Evolutionary conservation across 108 stramenopile species (phyloP), one percentile per base, ranked within the genome.

Genomic region (Cyclostephanos tholiformis): DNA sequence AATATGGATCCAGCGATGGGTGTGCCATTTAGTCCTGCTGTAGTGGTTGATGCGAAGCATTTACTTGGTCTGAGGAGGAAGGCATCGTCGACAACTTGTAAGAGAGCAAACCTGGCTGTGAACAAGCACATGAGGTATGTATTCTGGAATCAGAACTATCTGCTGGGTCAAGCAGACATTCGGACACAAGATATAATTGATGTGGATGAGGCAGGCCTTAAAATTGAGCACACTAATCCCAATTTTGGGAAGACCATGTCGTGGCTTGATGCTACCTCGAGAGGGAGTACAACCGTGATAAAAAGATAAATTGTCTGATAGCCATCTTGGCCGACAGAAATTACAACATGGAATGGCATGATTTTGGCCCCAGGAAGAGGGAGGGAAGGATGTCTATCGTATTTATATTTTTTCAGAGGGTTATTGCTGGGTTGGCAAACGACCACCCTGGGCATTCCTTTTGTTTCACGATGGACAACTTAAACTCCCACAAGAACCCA

Each of bases 131-230:
- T 20, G n/a, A 48, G 66, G 23, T 13, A 53, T 14, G 19, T 19
- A 17, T 67, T 53, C n/a, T 67, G 66, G 66, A 27, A 27, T 10
- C 26, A 27, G 0, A 55, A 67, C 7, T 70, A 70, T 25, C 69
- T 57, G 4, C 16, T 25, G 17, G 61, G 71, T 14, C 27, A 29
- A 14, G 71, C 62, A 6, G 46, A 52, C 29, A 36, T 62, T 22
- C 29, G 2, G 29, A 51, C 71, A n/a, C 14, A 32, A 16, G 71
- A 72, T 50, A 63, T 72, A 46, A 62, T 72, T 49, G 71, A 72
- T 39, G 41, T 72, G 38, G 71, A 72, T 51, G 71, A 72, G 71
- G 60, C 61, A 17, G 60, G 61, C 5, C 35, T 72, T 29, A 50
- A 51, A n/a, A 36, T 72, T n/a, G 71, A 72, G 43, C 6, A 25